phyloP scores from a whole-genome alignment of 352 stramenopile genomes.

The Aphanomyces cochlioides region DNA sequence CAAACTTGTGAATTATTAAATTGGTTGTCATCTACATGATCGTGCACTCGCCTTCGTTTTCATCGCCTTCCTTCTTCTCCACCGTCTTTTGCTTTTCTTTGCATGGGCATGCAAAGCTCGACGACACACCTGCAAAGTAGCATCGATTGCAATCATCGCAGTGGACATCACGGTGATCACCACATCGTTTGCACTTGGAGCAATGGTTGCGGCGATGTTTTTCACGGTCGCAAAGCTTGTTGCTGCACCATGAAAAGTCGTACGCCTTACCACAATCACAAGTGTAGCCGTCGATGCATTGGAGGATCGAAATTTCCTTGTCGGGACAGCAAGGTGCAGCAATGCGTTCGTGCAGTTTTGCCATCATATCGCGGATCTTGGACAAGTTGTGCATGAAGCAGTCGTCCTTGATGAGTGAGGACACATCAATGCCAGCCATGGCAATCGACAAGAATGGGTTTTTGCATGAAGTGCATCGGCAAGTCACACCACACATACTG shows the following conservation, averaged over 20 bases:
- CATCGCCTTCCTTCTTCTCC: slow-evolving; percentile 44
- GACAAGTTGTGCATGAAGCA: slow-evolving; percentile 88
- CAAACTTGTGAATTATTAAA: too few species aligned
- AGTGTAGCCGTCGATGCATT: slow-evolving; percentile 69
- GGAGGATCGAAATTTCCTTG: slow-evolving; percentile 55
- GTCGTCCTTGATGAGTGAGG: slow-evolving; percentile 62
- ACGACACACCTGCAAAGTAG: slow-evolving; percentile 81
- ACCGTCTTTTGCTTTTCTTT: slow-evolving; percentile 38
- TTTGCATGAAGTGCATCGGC: slow-evolving; percentile 82
- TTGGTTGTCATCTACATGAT: slow-evolving; percentile 56
- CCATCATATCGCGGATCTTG: slow-evolving; percentile 81
- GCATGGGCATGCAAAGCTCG: slow-evolving; percentile 72
- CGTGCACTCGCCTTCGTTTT: slow-evolving; percentile 71
- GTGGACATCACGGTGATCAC: slow-evolving; percentile 82
- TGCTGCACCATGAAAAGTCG: slow-evolving; percentile 81
- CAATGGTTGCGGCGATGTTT: slow-evolving; percentile 78
- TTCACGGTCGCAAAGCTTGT: slow-evolving; percentile 71
- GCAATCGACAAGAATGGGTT: slow-evolving; percentile 84
- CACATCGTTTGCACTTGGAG: slow-evolving; percentile 82
- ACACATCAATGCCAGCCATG: slow-evolving; percentile 65
- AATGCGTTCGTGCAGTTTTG: slow-evolving; percentile 63
- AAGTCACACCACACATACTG: slow-evolving; percentile 67
- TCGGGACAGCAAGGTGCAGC: slow-evolving; percentile 53
- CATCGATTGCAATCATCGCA: slow-evolving; percentile 76
- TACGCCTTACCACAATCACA: slow-evolving; percentile 50